phyloP scores from a whole-genome alignment of 2,329 filamentous ascomycete species.

The Fusarium virguliforme region DNA sequence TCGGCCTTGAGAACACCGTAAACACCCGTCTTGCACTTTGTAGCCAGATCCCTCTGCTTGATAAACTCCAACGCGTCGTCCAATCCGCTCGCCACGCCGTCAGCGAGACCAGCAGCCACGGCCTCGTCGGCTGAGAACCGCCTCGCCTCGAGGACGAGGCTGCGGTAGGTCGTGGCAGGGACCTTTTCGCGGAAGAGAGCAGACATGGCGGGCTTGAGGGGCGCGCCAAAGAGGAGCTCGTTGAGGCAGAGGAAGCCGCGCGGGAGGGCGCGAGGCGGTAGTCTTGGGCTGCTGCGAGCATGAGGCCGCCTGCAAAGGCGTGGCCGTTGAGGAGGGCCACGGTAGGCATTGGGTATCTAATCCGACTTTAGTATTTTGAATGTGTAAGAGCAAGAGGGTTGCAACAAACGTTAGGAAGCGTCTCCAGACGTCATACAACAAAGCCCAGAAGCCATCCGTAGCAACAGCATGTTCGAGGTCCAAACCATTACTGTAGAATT shows the following conservation, averaged over 20 bases:
- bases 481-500: conserved; percentile 90
- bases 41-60: conserved; percentile 70
- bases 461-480: conserved; percentile 78
- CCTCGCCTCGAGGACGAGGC: conserved; percentile 80
- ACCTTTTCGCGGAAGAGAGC: conserved; percentile 82
- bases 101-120: conserved; percentile 77
- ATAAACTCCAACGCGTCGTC: conserved; percentile 76
- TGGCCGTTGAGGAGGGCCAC: conserved; percentile 86
- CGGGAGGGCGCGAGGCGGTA: conserved; percentile 83
- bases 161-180: conserved; percentile 69
- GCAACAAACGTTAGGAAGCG: conserved; percentile 64
- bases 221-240: conserved; percentile 84
- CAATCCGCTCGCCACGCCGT: conserved; percentile 73
- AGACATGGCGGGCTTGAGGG: conserved; percentile 82
- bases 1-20: conserved; percentile 82
- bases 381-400: not conserved
- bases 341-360: conserved; percentile 83
- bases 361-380: not conserved
- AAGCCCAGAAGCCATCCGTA: conserved; percentile 74
- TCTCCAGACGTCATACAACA: conserved; percentile 76
- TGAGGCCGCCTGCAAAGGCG: conserved; percentile 85
- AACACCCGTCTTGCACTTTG: conserved; percentile 75
- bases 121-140: conserved; percentile 77
- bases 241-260: conserved; percentile 86
- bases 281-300: conserved; percentile 87